A percentile compares a stretch with the other conserved stretches of the same genome.
These are phyloP conservation scores for Chrysosporium keratinophilum DNA, from an alignment of 2,329 filamentous ascomycete species.

Conservation along the genomic window DNA sequence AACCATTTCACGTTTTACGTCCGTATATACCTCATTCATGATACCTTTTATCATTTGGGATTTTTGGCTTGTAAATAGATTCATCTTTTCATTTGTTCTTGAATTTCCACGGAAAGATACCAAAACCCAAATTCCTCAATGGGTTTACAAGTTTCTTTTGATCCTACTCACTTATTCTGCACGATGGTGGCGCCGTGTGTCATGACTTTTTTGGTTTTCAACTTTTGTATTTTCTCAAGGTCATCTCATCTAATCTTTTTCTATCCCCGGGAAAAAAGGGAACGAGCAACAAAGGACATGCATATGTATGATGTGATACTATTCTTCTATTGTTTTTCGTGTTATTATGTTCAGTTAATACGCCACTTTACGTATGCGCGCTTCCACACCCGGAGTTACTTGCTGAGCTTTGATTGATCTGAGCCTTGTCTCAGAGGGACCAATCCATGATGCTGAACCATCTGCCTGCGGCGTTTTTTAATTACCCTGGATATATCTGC, in stretches of 20 bases:
- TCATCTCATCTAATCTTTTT: neutral
- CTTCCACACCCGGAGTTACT: neutral
- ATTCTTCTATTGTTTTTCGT: neutral
- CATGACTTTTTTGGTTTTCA: neutral
- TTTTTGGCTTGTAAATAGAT: slow-evolving; percentile 9
- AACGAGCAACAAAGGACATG: neutral
- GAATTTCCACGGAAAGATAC: neutral
- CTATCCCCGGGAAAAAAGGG: neutral
- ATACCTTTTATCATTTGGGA: neutral
- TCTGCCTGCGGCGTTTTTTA: too few relatives aligned
- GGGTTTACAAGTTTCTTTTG: too few relatives aligned
- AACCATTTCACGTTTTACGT: neutral
- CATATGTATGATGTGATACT: neutral
- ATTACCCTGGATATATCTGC: too few relatives aligned
- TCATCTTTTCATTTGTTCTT: neutral
- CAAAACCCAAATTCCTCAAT: too few relatives aligned
- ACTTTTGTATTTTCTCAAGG: neutral
- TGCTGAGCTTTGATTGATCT: too few relatives aligned
- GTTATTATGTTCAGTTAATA: neutral
- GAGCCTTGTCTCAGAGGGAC: too few relatives aligned
- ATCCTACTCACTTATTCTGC: too few relatives aligned
- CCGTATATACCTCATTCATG: neutral
- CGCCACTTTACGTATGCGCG: neutral
- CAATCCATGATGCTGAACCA: too few relatives aligned
- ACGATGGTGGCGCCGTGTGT: too few relatives aligned